phyloP scores from a whole-genome alignment of 2,329 filamentous ascomycete species.

The Paracoccidioides brasiliensis region DNA sequence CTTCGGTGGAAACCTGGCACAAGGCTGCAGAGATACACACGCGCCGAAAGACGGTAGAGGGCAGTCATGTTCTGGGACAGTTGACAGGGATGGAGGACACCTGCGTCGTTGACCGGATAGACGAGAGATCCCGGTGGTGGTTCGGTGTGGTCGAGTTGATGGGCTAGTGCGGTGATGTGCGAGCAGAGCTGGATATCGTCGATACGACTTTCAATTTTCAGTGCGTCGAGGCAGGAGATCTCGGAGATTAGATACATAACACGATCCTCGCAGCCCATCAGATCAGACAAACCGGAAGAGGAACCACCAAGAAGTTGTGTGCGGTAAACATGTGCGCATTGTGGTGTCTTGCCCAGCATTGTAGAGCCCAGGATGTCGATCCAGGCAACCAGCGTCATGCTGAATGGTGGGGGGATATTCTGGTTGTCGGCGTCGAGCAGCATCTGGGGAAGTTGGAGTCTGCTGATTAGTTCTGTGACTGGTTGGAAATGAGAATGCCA shows the following conservation, averaged over 20 bases:
- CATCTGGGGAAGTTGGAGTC: slow-evolving; percentile 62
- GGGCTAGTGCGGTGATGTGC: slow-evolving; percentile 76
- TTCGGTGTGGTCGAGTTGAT: slow-evolving; percentile 76
- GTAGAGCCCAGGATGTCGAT: slow-evolving; percentile 94
- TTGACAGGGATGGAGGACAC: slow-evolving; percentile 67
- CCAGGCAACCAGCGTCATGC: slow-evolving; percentile 81
- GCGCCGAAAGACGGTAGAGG: slow-evolving; percentile 80
- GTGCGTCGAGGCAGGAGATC: slow-evolving; percentile 85
- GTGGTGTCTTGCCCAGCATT: slow-evolving; percentile 73
- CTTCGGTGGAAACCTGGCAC: slow-evolving; percentile 74
- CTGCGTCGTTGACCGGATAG: slow-evolving; percentile 46
- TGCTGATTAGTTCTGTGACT: slow-evolving; percentile 69
- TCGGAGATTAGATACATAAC: slow-evolving; percentile 98
- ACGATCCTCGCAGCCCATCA: slow-evolving; percentile 95
- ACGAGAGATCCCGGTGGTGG: slow-evolving; percentile 48
- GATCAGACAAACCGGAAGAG: slow-evolving; percentile 65
- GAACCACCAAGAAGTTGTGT: slow-evolving; percentile 65
- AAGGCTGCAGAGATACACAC: slow-evolving; percentile 92
- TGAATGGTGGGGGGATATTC: slow-evolving; percentile 64
- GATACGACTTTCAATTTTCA: slow-evolving; percentile 65
- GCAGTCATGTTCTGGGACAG: slow-evolving; percentile 78
- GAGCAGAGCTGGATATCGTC: slow-evolving; percentile 77
- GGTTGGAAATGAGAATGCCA: slow-evolving; percentile 98
- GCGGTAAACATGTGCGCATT: slow-evolving; percentile 89
- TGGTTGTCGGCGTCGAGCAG: slow-evolving; percentile 49